Evolutionary conservation across 306 rosid species (phyloP).

Genomic region (Medicago arabica): DNA sequence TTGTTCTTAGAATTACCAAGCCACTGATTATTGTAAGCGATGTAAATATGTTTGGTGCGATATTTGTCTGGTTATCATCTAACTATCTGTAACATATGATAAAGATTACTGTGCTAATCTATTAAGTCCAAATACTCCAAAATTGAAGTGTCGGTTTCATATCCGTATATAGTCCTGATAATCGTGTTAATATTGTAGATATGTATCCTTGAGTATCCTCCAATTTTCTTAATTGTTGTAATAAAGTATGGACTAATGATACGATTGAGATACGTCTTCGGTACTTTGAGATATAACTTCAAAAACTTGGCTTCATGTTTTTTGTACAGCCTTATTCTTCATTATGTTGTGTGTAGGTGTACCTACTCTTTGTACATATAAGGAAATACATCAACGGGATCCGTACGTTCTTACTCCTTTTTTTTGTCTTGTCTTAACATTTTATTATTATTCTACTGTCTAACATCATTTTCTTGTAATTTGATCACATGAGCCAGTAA

Average conservation of each 20-base stretch:
- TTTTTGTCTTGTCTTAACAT: conserved; percentile 32
- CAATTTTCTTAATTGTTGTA: neutral
- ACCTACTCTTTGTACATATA: conserved; percentile 35
- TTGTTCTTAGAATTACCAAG: conserved; percentile 26
- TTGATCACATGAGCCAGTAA: conserved; percentile 52
- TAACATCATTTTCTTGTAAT: conserved; percentile 35
- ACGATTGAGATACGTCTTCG: neutral
- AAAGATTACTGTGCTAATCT: conserved; percentile 34
- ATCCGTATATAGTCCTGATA: neutral
- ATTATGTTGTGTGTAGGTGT: neutral
- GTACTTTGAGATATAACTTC: neutral
- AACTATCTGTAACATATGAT: conserved; percentile 6
- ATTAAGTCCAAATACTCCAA: neutral
- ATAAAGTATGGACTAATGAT: neutral
- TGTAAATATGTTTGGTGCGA: conserved; percentile 23
- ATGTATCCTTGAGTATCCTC: conserved; percentile 1
- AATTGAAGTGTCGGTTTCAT: neutral
- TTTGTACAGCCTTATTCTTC: neutral
- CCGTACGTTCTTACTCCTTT: conserved; percentile 65
- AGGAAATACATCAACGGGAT: conserved; percentile 87
- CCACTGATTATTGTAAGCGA: conserved; percentile 1
- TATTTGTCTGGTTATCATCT: conserved; percentile 32
- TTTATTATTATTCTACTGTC: conserved; percentile 29
- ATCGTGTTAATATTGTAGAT: neutral
- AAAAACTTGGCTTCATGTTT: neutral